Base-by-base conservation (phyloP, 805 yeast species). In the Zygosaccharomyces gambellarensis region DNA sequence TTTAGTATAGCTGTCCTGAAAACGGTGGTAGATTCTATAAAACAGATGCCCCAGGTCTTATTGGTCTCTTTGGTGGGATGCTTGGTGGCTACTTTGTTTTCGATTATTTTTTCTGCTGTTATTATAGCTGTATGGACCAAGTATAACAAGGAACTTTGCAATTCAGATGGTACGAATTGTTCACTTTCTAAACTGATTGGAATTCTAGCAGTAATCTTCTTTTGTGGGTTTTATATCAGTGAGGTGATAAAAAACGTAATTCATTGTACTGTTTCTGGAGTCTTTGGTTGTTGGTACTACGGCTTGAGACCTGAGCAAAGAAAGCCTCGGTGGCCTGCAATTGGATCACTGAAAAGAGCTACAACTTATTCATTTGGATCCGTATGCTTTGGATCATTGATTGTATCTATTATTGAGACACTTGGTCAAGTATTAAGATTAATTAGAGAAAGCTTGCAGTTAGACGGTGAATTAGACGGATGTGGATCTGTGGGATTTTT, bases 231-330 rank as follows among this genome's bases (percentile, higher is more conserved):
- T 64, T 85, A 81, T 65, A 79, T 89, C 51, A 78, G 94, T 27
- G 97, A 89, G 68, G 94, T 90, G 17, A 73, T 87, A 50, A 82
- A 83, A 68, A 89, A 87, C 59, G 75, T 87, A 12, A 82, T 89
- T 32, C 95, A 90, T 62, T 86, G 85, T 21, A 80, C 90, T 0
- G 82, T 88, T 42, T 77, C 92, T 22, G 96, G 96, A 23, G 81
- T 89, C 17, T 90, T 79, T 64, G 97, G 97, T 8, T 79, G 92
- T 7, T 90, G 97, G 97, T 90, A 87, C 68, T 90, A 88, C 68
- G 77, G 86, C 67, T 78, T 85, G 17, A 74, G 75, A 48, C 79
- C 89, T 10, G 89, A 83, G 63, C 85, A 84, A 64, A 90, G 90
- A 2, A 83, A 80, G 71, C 96, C 96, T 29, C 75, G 64, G 58